Conservation (phyloP, 1,284 basidiomycete species). For the Trichosporon sp. region DNA sequence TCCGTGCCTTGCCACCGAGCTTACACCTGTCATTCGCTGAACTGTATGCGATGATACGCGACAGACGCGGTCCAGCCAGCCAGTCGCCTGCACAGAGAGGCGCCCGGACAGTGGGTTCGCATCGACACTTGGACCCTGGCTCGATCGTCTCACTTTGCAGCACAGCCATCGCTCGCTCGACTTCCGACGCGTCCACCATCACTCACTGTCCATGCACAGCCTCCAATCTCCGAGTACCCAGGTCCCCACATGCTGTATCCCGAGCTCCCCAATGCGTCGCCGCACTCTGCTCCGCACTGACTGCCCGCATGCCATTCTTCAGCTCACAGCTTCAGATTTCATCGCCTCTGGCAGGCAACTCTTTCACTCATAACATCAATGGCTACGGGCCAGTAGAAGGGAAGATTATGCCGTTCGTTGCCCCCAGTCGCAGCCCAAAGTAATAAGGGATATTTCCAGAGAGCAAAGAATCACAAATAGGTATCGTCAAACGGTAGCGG, state of each 20-base stretch:
- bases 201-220: neutral
- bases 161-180: neutral
- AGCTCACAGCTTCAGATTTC: too few species aligned
- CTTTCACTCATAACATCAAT: slow-evolving; percentile 18
- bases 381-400: slow-evolving; percentile 16
- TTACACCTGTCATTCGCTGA: neutral
- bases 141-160: slow-evolving; percentile 13
- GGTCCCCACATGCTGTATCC: neutral
- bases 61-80: neutral
- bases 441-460: neutral
- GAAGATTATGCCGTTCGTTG: slow-evolving; percentile 17
- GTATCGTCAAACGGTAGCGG: slow-evolving; percentile 16
- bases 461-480: slow-evolving; percentile 2
- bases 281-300: neutral
- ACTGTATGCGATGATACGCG: neutral
- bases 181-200: neutral
- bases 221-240: neutral
- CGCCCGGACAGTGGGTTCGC: neutral
- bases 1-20: neutral
- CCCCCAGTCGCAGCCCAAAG: neutral
- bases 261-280: too few species aligned
- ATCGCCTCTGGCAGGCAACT: neutral
- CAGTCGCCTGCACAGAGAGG: neutral
- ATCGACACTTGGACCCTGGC: neutral
- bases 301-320: neutral